Conservation (phyloP, 2,329 filamentous ascomycete genomes). For the Venturia oleaginea region DNA sequence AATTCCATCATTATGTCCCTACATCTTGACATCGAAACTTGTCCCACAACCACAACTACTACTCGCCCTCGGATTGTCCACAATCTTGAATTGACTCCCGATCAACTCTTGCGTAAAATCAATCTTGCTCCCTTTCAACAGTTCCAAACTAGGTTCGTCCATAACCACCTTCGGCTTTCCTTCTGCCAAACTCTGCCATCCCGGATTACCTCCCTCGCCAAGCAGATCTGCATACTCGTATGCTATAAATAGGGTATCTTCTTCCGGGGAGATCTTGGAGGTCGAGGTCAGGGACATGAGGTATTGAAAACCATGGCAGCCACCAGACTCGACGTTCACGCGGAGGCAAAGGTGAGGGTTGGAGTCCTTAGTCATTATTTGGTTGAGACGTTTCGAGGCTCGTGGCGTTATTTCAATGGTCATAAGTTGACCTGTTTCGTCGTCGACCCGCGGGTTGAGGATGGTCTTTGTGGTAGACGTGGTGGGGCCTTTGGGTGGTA, state of each 20-base stretch:
- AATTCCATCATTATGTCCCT: neutral
- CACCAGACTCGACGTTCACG: conserved; percentile 84
- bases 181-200: conserved; percentile 11
- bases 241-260: conserved; percentile 69
- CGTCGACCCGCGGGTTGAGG: conserved; percentile 67
- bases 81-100: conserved; percentile 89
- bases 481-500: conserved; percentile 9
- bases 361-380: conserved; percentile 44
- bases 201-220: conserved; percentile 33
- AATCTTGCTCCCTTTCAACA: conserved; percentile 87
- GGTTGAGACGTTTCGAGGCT: conserved; percentile 63
- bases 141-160: conserved; percentile 75
- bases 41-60: conserved; percentile 97
- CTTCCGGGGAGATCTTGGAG: conserved; percentile 42
- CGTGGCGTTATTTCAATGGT: conserved; percentile 72
- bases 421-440: conserved; percentile 73
- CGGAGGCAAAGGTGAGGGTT: conserved; percentile 82
- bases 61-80: conserved; percentile 82
- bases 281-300: conserved; percentile 71
- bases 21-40: conserved; percentile 79
- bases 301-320: conserved; percentile 97
- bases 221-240: conserved; percentile 1
- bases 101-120: conserved; percentile 97
- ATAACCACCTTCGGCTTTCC: conserved; percentile 68
- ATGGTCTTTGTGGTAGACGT: conserved; percentile 23